Conservation (phyloP, 768 basidiomycete genomes). For the Sistotremastrum suecicum region DNA sequence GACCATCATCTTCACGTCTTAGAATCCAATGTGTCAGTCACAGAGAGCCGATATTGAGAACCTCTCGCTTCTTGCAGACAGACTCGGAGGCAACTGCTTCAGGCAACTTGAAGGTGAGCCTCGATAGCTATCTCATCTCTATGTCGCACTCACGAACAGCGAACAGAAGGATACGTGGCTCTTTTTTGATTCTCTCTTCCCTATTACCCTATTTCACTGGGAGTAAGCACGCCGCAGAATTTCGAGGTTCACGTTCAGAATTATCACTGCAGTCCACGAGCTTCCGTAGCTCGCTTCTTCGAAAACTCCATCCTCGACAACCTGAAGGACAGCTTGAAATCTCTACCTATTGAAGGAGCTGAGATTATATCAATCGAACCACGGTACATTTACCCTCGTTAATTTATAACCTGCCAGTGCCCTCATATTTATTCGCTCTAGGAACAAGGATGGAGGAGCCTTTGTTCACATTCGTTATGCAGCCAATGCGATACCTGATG, state of each 20-base stretch:
- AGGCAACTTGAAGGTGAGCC: too few species aligned
- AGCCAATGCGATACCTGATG: slow-evolving; percentile 16
- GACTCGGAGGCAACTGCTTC: too few species aligned
- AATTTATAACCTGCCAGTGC: not conserved
- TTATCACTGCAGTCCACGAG: slow-evolving; percentile 34
- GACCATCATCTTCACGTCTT: too few species aligned
- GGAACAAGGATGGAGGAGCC: slow-evolving; percentile 73
- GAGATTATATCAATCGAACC: slow-evolving; percentile 45
- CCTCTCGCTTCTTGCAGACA: too few species aligned
- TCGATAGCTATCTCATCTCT: too few species aligned
- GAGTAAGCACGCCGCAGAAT: slow-evolving; percentile 36
- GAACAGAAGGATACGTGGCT: slow-evolving; percentile 37
- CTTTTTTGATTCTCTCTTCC: slow-evolving; percentile 69
- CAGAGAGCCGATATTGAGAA: too few species aligned
- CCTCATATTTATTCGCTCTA: slow-evolving; percentile 12
- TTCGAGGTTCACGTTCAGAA: slow-evolving; percentile 3
- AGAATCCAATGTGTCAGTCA: too few species aligned
- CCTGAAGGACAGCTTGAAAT: slow-evolving; percentile 34
- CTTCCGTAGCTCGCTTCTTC: slow-evolving; percentile 46
- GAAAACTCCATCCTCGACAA: slow-evolving; percentile 40
- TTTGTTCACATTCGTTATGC: slow-evolving; percentile 62
- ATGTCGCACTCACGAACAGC: too few species aligned
- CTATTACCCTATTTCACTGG: slow-evolving; percentile 53
- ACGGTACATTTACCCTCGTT: slow-evolving; percentile 4
- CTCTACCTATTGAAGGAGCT: slow-evolving; percentile 43